Evolutionary conservation across 2,329 filamentous ascomycete species (phyloP).

Genomic region (Epichloe coenophiala): DNA sequence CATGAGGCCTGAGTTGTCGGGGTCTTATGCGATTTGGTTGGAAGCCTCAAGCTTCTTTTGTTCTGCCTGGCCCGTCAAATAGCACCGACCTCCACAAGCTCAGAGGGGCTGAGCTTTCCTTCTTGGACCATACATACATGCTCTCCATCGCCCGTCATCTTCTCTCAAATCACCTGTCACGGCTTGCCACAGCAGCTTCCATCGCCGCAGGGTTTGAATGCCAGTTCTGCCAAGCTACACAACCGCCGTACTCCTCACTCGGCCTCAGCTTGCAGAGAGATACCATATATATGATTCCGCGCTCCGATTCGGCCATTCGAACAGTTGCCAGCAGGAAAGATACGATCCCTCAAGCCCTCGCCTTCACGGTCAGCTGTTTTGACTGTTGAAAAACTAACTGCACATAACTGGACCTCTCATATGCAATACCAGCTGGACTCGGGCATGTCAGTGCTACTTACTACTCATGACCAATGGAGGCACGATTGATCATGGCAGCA

Average conservation of each 20-base stretch:
- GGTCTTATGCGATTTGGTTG: neutral
- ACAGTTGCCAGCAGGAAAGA: neutral
- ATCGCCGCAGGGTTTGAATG: slow-evolving; percentile 14
- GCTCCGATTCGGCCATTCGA: neutral
- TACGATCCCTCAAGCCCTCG: neutral
- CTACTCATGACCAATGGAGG: slow-evolving; percentile 34
- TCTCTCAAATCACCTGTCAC: slow-evolving; percentile 12
- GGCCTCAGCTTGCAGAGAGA: slow-evolving; percentile 3
- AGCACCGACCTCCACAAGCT: slow-evolving; percentile 19
- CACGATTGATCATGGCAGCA: slow-evolving; percentile 26
- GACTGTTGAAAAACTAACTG: neutral
- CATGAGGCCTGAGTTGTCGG: slow-evolving; percentile 1
- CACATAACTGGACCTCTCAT: neutral
- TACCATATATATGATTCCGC: neutral
- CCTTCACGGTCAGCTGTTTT: neutral
- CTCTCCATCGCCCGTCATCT: slow-evolving; percentile 11
- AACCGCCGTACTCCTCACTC: neutral
- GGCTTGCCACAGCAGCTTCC: slow-evolving; percentile 14
- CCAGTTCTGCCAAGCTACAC: neutral
- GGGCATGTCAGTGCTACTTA: slow-evolving; percentile 29
- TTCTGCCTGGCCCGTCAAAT: slow-evolving; percentile 10
- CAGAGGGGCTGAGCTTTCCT: slow-evolving; percentile 9
- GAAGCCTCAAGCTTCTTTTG: slow-evolving; percentile 5
- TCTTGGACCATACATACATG: slow-evolving; percentile 10
- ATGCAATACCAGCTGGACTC: neutral